phyloP scores from a whole-genome alignment of 2,329 filamentous ascomycete species.

The Colletotrichum sp. region DNA sequence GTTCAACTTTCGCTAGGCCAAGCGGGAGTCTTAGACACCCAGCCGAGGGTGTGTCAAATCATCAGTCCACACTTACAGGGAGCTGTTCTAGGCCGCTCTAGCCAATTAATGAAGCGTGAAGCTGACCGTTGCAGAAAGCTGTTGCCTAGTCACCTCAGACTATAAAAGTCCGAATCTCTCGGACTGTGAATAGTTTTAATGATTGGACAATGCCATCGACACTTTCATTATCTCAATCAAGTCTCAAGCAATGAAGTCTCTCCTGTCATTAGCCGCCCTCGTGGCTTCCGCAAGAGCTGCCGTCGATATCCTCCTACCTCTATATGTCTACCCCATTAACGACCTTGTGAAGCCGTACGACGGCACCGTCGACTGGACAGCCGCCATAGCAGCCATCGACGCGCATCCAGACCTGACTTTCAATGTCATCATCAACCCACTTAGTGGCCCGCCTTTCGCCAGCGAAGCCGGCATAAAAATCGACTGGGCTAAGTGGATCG shows the following conservation, averaged over 20 bases:
- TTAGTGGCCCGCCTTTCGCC: neutral
- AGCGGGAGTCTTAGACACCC: neutral
- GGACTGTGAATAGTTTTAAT: neutral
- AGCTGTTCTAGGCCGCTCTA: neutral
- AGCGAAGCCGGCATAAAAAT: neutral
- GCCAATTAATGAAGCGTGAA: neutral
- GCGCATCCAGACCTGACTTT: neutral
- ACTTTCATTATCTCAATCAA: neutral
- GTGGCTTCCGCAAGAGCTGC: neutral
- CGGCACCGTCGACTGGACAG: neutral
- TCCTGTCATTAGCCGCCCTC: neutral
- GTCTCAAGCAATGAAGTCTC: neutral
- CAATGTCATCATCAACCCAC: neutral
- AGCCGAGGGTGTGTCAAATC: neutral
- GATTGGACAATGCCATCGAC: neutral
- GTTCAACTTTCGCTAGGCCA: neutral
- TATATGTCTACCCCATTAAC: neutral
- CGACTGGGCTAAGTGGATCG: constrained; percentile 2
- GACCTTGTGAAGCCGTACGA: neutral
- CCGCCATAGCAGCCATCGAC: neutral
- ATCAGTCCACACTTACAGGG: neutral
- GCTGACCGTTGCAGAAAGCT: neutral
- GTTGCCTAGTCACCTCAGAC: neutral
- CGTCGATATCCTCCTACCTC: neutral
- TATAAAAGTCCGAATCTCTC: neutral